These are phyloP conservation scores for Musa schizocarpa DNA, from an alignment of 176 grass and related monocot genomes.

Conservation along the genomic window DNA sequence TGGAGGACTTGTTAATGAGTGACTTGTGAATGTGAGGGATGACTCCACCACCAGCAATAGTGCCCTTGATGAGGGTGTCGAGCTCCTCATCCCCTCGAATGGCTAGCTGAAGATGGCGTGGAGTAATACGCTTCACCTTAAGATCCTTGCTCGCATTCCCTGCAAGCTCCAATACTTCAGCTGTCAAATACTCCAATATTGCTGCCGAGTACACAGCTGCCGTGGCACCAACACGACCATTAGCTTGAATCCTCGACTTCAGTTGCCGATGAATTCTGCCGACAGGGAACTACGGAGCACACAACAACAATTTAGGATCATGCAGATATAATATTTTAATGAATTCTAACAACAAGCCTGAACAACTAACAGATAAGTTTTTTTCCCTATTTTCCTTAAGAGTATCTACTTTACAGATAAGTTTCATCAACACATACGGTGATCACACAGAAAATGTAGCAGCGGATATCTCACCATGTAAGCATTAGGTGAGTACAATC, in stretches of 20 bases:
- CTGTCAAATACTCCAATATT: slow-evolving; percentile 17
- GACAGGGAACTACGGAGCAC: slow-evolving; percentile 3
- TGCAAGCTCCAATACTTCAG: slow-evolving; percentile 16
- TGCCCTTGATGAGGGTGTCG: slow-evolving; percentile 19
- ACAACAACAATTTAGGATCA: background rate
- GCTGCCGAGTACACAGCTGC: slow-evolving; percentile 18
- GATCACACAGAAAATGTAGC: background rate
- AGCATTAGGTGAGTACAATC: too few species aligned
- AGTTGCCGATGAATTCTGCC: slow-evolving; percentile 11
- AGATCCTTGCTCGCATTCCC: slow-evolving; percentile 22
- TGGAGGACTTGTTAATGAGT: slow-evolving; percentile 20
- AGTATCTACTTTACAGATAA: background rate
- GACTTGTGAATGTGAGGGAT: slow-evolving; percentile 20
- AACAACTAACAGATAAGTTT: background rate
- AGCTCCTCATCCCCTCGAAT: slow-evolving; percentile 18
- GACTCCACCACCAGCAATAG: slow-evolving; percentile 15
- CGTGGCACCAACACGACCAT: slow-evolving; percentile 16
- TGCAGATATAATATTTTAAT: background rate
- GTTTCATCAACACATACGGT: background rate
- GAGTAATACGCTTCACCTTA: slow-evolving; percentile 15
- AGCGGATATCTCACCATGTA: too few species aligned
- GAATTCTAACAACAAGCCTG: background rate
- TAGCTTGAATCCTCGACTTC: slow-evolving; percentile 11
- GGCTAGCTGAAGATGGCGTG: slow-evolving; percentile 17
- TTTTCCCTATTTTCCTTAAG: background rate